phyloP scores from a whole-genome alignment of 768 basidiomycete species.

The Crassisporium funariophilum region DNA sequence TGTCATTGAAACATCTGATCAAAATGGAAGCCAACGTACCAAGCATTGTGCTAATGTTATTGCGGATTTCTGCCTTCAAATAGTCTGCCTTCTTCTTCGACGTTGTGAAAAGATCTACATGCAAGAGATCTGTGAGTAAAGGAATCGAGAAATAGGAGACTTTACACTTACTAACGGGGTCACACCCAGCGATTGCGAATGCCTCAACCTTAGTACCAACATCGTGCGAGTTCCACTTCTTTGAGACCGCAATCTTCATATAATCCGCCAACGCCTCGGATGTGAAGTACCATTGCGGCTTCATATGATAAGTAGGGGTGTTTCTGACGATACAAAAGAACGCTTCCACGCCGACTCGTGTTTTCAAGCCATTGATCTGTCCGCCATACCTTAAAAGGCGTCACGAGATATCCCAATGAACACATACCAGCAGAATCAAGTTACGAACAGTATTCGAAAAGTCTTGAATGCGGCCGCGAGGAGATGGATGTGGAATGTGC shows the following conservation, averaged over 20 bases:
- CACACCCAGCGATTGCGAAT: slow-evolving; percentile 13
- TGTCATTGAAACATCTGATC: background rate
- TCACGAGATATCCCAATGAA: background rate
- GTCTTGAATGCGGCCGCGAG: slow-evolving; percentile 10
- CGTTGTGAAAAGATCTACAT: background rate
- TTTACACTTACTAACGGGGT: slow-evolving; percentile 5
- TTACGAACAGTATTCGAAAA: slow-evolving; percentile 1
- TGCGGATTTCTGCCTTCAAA: background rate
- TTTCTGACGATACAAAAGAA: slow-evolving; percentile 26
- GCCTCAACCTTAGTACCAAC: slow-evolving; percentile 9
- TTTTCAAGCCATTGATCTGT: slow-evolving; percentile 11
- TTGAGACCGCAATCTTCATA: slow-evolving; percentile 14
- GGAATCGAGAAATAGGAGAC: background rate
- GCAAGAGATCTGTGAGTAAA: background rate
- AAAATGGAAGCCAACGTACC: background rate
- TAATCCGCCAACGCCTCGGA: slow-evolving; percentile 12
- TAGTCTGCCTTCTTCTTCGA: slow-evolving; percentile 7
- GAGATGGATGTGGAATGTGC: slow-evolving; percentile 1
- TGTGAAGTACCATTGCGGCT: slow-evolving; percentile 24
- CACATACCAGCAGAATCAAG: slow-evolving; percentile 1
- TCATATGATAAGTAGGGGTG: slow-evolving; percentile 14
- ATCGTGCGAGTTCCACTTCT: slow-evolving; percentile 7
- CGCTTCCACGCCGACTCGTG: slow-evolving; percentile 21
- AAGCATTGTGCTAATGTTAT: background rate
- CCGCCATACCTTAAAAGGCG: background rate